Conservation (phyloP, 164 flowering plant species). For the Hamamelis virginiana region DNA sequence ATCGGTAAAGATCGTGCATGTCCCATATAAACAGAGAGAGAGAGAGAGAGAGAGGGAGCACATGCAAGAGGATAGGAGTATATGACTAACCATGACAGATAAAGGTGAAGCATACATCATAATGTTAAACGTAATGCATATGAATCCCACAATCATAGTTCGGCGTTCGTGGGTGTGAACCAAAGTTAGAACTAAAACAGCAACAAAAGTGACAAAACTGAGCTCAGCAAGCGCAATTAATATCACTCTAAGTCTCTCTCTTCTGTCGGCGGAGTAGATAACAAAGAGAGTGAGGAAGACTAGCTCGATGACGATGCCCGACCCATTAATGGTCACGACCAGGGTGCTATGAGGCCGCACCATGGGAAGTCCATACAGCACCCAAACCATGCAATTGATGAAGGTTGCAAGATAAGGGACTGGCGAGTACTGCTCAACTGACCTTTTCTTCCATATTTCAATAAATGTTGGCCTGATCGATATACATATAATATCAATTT, state of each 20-base stretch:
- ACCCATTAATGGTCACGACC: slow-evolving; percentile 63
- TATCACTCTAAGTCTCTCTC: slow-evolving; percentile 37
- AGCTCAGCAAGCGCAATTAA: slow-evolving; percentile 34
- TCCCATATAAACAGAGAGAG: neutral
- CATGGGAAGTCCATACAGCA: slow-evolving; percentile 71
- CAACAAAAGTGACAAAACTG: slow-evolving; percentile 27
- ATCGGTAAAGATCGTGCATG: neutral
- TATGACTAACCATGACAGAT: slow-evolving; percentile 57
- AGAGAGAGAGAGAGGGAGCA: neutral
- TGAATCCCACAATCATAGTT: slow-evolving; percentile 45
- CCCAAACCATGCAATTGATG: slow-evolving; percentile 76
- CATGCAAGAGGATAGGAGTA: no score
- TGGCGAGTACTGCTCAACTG: slow-evolving; percentile 80
- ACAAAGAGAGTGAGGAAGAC: slow-evolving; percentile 53
- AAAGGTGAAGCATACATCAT: slow-evolving; percentile 76
- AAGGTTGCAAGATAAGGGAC: slow-evolving; percentile 73
- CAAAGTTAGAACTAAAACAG: slow-evolving; percentile 37
- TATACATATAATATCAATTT: no score
- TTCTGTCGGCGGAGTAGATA: slow-evolving; percentile 32
- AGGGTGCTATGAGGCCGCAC: slow-evolving; percentile 67
- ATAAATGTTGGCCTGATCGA: slow-evolving; percentile 74
- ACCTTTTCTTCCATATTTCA: slow-evolving; percentile 65
- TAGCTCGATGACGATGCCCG: slow-evolving; percentile 61
- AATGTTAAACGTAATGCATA: slow-evolving; percentile 45
- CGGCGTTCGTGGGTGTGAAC: slow-evolving; percentile 40